Percentiles rank a stretch among this genome's conserved stretches.
phyloP scores from a whole-genome alignment of 805 yeast species.

The Saccharomycopsis fodiens region DNA sequence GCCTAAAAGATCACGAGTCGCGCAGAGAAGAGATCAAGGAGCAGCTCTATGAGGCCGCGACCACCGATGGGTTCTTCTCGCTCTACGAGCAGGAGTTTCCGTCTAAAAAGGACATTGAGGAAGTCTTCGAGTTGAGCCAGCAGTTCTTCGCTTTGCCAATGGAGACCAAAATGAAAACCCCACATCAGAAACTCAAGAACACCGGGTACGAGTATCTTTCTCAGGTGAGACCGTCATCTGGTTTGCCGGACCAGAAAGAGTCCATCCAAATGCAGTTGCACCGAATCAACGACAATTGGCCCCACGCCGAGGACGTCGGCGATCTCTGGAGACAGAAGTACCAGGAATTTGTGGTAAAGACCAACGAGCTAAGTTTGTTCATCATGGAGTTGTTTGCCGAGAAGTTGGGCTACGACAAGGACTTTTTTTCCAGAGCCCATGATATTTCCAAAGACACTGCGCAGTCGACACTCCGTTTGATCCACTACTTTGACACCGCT shows the following conservation, averaged over 20 bases:
- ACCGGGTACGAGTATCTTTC: constrained; percentile 30
- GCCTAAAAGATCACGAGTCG: constrained; percentile 23
- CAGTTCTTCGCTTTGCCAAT: constrained; percentile 24
- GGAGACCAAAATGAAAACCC: constrained; percentile 27
- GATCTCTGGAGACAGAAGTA: constrained; percentile 26
- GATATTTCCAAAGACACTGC: constrained; percentile 25
- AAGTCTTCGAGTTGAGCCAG: constrained; percentile 25
- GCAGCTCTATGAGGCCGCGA: constrained; percentile 28
- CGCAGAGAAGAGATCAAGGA: constrained; percentile 28
- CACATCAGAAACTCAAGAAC: constrained; percentile 28
- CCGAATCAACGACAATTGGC: constrained; percentile 28
- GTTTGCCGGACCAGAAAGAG: constrained; percentile 30
- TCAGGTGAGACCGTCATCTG: constrained; percentile 30
- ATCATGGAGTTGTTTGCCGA: constrained; percentile 28
- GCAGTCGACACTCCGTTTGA: constrained; percentile 29
- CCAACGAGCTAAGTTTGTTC: constrained; percentile 25
- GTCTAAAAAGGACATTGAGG: constrained; percentile 25
- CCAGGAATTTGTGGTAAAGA: constrained; percentile 22
- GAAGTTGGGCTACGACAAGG: constrained; percentile 25
- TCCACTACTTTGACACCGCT: constrained; percentile 28
- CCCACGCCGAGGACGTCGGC: constrained; percentile 26
- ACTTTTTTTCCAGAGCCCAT: constrained; percentile 27
- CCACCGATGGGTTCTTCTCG: constrained; percentile 27
- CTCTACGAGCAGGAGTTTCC: constrained; percentile 30
- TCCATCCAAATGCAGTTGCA: constrained; percentile 29